Evolutionary conservation across 768 basidiomycete species (phyloP).

Genomic region (Kwoniella newhampshirensis): DNA sequence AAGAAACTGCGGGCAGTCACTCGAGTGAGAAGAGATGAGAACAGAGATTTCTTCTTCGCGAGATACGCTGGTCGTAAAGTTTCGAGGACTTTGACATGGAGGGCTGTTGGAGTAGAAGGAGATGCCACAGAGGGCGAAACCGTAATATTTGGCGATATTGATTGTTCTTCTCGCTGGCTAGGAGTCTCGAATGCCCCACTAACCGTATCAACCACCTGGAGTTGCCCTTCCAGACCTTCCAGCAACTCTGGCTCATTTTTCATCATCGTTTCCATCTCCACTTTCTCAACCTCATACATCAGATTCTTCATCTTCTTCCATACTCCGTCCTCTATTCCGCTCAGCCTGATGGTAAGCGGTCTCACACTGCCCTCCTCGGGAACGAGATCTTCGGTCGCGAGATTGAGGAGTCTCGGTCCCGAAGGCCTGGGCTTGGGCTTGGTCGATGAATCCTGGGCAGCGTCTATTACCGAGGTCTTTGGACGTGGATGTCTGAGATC

Average conservation of each 20-base stretch:
- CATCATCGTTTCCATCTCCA: conserved; percentile 22
- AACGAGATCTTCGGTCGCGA: conserved; percentile 24
- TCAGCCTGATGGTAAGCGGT: conserved; percentile 37
- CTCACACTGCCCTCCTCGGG: conserved; percentile 28
- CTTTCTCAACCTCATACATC: conserved; percentile 14
- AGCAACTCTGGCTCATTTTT: conserved; percentile 26
- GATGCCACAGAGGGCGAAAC: too few relatives aligned
- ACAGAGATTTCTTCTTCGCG: conserved; percentile 11
- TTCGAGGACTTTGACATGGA: not conserved
- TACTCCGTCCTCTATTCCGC: conserved; percentile 24
- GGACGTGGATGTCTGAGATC: conserved; percentile 1
- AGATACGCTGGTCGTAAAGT: conserved; percentile 10
- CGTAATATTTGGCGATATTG: too few relatives aligned
- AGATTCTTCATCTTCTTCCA: conserved; percentile 39
- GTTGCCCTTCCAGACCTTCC: conserved; percentile 1
- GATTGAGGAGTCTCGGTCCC: conserved; percentile 25
- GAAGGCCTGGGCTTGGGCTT: not conserved
- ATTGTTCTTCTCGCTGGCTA: not conserved
- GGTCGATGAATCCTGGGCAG: not conserved
- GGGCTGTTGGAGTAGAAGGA: too few relatives aligned
- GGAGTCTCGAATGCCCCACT: not conserved
- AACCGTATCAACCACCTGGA: not conserved
- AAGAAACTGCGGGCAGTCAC: conserved; percentile 33
- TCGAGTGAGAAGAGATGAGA: conserved; percentile 23
- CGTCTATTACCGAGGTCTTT: not conserved